Percentiles rank a stretch among this genome's conserved stretches.
Conservation (phyloP, 1,284 basidiomycete genomes). For the Phellinidium pouzarii region DNA sequence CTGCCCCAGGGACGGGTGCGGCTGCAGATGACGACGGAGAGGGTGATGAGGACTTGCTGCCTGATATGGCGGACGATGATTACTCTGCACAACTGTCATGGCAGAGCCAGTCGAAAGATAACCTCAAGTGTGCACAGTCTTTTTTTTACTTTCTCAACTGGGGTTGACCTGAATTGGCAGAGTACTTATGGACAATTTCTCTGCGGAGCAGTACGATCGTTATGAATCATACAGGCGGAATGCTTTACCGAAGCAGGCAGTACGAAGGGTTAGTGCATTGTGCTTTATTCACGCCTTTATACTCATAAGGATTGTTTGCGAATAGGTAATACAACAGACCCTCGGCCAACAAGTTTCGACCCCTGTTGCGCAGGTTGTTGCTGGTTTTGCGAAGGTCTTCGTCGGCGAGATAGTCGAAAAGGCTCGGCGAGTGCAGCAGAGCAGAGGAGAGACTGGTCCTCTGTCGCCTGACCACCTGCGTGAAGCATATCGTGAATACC, state of each 20-base stretch:
- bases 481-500: conserved; percentile 81
- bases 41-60: conserved; percentile 66
- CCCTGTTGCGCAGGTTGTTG: conserved; percentile 81
- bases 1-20: conserved; percentile 20
- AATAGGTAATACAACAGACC: conserved; percentile 77
- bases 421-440: conserved; percentile 72
- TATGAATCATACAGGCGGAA: conserved; percentile 84
- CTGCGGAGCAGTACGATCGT: conserved; percentile 76
- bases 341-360: conserved; percentile 79
- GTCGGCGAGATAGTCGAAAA: conserved; percentile 89
- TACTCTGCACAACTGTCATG: conserved; percentile 73
- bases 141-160: not conserved
- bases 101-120: conserved; percentile 80
- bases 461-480: conserved; percentile 82
- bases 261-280: conserved; percentile 55
- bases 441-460: conserved; percentile 68
- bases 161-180: conserved; percentile 31
- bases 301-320: conserved; percentile 1
- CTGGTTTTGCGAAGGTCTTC: conserved; percentile 87
- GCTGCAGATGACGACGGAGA: conserved; percentile 44
- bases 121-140: conserved; percentile 51
- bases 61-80: conserved; percentile 80
- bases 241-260: conserved; percentile 75
- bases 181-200: conserved; percentile 83
- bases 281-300: conserved; percentile 1